Base-by-base conservation (phyloP, 2,329 filamentous ascomycete genomes). In the Penicillium brasilianum region DNA sequence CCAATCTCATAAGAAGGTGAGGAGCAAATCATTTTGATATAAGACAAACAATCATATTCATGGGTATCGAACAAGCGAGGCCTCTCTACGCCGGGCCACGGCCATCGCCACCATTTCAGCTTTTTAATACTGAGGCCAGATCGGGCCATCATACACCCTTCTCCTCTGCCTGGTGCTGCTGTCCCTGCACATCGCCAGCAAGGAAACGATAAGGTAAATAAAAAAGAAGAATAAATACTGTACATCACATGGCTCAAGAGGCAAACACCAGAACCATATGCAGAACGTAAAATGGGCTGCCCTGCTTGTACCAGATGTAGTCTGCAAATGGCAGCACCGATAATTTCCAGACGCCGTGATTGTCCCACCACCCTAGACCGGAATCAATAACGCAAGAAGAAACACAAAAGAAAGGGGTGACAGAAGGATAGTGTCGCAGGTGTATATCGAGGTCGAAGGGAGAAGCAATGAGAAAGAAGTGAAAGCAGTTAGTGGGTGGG, bases 291-390 rank as follows among this genome's bases (percentile, higher is more conserved):
- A 32, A 50, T 7, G 28, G 30, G 48, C 48, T 34, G 28, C 48
- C 48, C 20, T 34, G 44, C 44, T 30, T 13, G 34, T 51, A 62
- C 53, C 30, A 37, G 46, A 22, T 61, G 66, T 59, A 53, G 58
- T 51, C 9, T 53, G 60, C 41, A 43, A 43, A 63, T 64, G 55
- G 64, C 59, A 63, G 55, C 58, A 60, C 62, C 55, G 56, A 63
- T 59, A 70, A 65, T 68, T 68, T 71, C 65, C 66, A 64, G 71
- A 75, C 73, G 72, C 72, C 72, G 59, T 69, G 64, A 66, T 63
- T 63, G 62, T 66, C 57, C 63, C 56, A 60, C 60, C 66, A 55
- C 56, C 60, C 49, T 51, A 64, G 60, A 66, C 65, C 58, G 63
- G 55, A 70, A 60, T 43, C 44, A 32, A 65, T 57, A 28, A 58